Evolutionary conservation across 768 basidiomycete genomes (phyloP).

Genomic region (Tylopilus felleus): DNA sequence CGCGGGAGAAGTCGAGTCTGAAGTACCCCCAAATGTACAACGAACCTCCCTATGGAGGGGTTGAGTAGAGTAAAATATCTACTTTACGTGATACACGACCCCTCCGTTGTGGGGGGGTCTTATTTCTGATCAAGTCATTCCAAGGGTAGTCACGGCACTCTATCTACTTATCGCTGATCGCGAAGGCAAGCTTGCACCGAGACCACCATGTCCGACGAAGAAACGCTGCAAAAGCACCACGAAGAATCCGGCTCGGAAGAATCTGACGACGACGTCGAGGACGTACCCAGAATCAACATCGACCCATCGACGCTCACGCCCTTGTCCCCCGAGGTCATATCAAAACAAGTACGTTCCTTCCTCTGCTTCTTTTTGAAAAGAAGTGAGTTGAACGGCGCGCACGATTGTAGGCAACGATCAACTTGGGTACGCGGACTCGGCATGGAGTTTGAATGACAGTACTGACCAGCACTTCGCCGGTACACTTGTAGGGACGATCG

Average conservation of each 20-base stretch:
- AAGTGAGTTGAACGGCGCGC: slow-evolving; percentile 1
- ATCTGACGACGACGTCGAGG: slow-evolving; percentile 52
- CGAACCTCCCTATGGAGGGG: not conserved
- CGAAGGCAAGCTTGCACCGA: not conserved
- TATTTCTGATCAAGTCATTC: slow-evolving; percentile 14
- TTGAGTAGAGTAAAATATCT: slow-evolving; percentile 7
- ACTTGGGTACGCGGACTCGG: slow-evolving; percentile 57
- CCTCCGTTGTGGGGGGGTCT: slow-evolving; percentile 6
- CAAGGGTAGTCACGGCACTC: no score
- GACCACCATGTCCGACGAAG: slow-evolving; percentile 61
- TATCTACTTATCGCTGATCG: slow-evolving; percentile 17
- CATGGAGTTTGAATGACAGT: not conserved
- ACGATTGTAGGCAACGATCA: slow-evolving; percentile 80
- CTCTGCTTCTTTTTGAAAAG: not conserved
- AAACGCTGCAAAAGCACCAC: slow-evolving; percentile 58
- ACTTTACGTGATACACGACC: slow-evolving; percentile 15
- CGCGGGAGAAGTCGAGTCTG: slow-evolving; percentile 6
- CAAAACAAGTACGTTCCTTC: slow-evolving; percentile 70
- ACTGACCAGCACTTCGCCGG: slow-evolving; percentile 8
- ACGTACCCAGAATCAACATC: slow-evolving; percentile 65
- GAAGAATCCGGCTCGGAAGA: slow-evolving; percentile 74
- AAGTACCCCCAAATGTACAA: not conserved
- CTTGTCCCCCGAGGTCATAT: slow-evolving; percentile 85
- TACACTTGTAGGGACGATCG: slow-evolving; percentile 77
- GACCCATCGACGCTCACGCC: slow-evolving; percentile 83